These are phyloP conservation scores for Teratosphaeriaceae sp. DNA, from an alignment of 2,329 filamentous ascomycete species.

Conservation along the genomic window DNA sequence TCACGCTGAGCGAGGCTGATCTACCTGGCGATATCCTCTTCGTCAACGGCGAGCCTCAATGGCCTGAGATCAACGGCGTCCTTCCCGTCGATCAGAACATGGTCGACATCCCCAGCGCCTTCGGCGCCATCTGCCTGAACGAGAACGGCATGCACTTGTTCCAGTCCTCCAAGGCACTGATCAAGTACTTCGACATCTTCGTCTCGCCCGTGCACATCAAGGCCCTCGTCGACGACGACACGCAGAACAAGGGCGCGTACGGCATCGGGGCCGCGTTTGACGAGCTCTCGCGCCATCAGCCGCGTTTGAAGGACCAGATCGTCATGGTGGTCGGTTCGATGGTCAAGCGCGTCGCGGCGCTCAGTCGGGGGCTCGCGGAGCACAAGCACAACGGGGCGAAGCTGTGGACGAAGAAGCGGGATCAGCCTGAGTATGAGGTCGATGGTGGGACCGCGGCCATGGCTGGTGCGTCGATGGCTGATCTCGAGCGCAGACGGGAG, in stretches of 20 bases:
- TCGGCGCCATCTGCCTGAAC: conserved; percentile 92
- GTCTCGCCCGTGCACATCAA: conserved; percentile 85
- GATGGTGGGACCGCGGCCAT: conserved; percentile 5
- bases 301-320: conserved; percentile 70
- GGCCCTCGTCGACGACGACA: conserved; percentile 66
- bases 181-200: conserved; percentile 93
- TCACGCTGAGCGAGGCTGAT: conserved; percentile 5
- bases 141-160: conserved; percentile 82
- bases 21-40: conserved; percentile 20
- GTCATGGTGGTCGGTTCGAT: conserved; percentile 82
- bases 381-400: conserved; percentile 70
- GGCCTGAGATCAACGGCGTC: conserved; percentile 50
- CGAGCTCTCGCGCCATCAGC: conserved; percentile 90
- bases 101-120: conserved; percentile 73
- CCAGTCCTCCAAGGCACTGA: conserved; percentile 70
- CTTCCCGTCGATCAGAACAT: conserved; percentile 86
- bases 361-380: conserved; percentile 65
- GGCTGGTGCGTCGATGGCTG: background rate
- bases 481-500: conserved; percentile 8
- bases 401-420: conserved; percentile 53
- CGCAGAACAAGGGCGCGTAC: conserved; percentile 52
- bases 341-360: conserved; percentile 70
- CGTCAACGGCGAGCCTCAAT: conserved; percentile 19
- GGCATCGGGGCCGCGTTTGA: conserved; percentile 82
- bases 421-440: background rate